Base-by-base conservation (phyloP, 2,329 filamentous ascomycete species). In the Trichoderma citrinoviride region DNA sequence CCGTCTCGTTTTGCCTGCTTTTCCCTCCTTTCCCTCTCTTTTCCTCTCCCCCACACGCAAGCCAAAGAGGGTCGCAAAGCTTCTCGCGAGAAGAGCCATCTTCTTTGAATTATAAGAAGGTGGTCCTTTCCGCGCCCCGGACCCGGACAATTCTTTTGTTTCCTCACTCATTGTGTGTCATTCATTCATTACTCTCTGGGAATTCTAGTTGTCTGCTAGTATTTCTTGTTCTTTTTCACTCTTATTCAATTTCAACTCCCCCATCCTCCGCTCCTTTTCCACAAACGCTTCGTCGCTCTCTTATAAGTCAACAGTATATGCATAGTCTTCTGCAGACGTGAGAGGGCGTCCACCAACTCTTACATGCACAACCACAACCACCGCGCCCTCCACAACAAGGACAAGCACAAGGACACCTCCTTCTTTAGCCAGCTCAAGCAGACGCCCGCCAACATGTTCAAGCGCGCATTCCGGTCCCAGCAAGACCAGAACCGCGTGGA, bases 381-480 rank as follows among this genome's bases (percentile, higher is more conserved):
- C 15, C 44, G 49, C 44, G 17, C 21, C 46, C 47, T 15, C 58
- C 46, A 61, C 47, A 37, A 61, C 47, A 37, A 37, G 33, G 33
- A 37, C 33, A 37, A 37, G 33, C 33, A 37, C 33, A 49, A 52
- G 46, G 47, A 67, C 71, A 60, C 67, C 23, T 67, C 71, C 46
- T 68, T 72, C 71, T 74, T 73, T 70, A 68, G 69, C 53, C 67
- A 65, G 7, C 19, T 66, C 61, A 52, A 62, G n/a, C 44, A 44
- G 5, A 61, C 33, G 23, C 60, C 47, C 52, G 41, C 77, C 76
- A 75, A 77, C 79, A 97, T 97, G 92, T 96, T 97, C 85, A 96
- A 93, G 82, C 92, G 92, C 77, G 93, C 93, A 75, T 93, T 95
- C 81, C 85, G 88, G 78, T 89, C 90, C 72, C 90, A 89, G 78